Percentiles rank a stretch among this genome's conserved stretches.
These are phyloP conservation scores for Monosporascus cannonballus DNA, from an alignment of 2,329 filamentous ascomycete species.

Conservation along the genomic window DNA sequence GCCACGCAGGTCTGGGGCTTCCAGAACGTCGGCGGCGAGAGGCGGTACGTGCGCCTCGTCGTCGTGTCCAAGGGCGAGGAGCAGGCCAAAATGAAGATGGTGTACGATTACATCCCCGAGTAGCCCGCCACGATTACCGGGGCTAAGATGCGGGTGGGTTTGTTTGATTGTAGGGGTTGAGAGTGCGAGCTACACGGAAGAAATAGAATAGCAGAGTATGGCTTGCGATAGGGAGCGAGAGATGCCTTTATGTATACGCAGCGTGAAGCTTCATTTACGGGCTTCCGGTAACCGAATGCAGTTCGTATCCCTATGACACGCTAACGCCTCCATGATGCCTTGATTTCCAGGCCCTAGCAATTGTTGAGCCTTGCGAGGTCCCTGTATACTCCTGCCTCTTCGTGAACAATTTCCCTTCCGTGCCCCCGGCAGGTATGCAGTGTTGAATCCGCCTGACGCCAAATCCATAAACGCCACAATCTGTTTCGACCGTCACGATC, in stretches of 20 bases:
- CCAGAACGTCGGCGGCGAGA: constrained; percentile 44
- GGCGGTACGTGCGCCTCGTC: constrained; percentile 48
- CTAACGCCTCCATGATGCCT: neutral
- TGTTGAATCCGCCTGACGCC: neutral
- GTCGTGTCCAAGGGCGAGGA: constrained; percentile 43
- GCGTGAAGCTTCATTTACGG: neutral
- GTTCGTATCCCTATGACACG: neutral
- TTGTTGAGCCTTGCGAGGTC: neutral
- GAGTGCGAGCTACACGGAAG: too few species aligned
- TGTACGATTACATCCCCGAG: constrained; percentile 45
- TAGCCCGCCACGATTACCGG: neutral
- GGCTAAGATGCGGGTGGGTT: neutral
- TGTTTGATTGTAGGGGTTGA: too few species aligned
- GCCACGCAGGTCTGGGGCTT: constrained; percentile 58
- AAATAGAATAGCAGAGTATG: too few species aligned
- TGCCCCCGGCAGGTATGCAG: neutral
- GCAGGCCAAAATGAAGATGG: constrained; percentile 41
- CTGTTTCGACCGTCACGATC: too few species aligned
- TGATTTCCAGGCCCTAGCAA: neutral
- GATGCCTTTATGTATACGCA: too few species aligned
- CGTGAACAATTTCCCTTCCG: too few species aligned
- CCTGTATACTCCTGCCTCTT: neutral
- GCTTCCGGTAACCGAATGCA: neutral
- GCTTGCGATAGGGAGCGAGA: too few species aligned
- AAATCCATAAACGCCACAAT: too few species aligned